Base-by-base conservation (phyloP, 2,329 filamentous ascomycete species). In the Aspergillus sp. region DNA sequence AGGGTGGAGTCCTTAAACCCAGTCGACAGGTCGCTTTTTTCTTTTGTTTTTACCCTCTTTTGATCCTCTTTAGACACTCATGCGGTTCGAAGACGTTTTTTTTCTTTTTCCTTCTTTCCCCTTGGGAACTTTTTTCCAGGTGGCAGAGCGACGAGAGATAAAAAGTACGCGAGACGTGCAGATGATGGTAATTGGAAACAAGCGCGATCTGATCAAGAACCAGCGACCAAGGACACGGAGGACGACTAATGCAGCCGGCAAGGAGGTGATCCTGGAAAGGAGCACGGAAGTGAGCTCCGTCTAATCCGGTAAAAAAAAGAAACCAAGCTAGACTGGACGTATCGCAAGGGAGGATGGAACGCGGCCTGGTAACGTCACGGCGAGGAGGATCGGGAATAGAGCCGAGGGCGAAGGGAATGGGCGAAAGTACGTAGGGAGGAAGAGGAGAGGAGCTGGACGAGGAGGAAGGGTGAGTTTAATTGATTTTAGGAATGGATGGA, bases 211-310 rank as follows among this genome's bases (percentile, higher is more conserved):
- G 65, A 63, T 66, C 62, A 58, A 63, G 55, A 65, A 55, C 55
- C 59, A 55, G 51, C 36, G 57, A 61, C 49, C 59, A 57, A 59
- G 58, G 53, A 59, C 55, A 54, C 48, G 57, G 66, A 70, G 66
- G 12, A 63, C 65, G 69, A 63, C 66, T 68, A 67, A 69, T 69
- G 71, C 68, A 65, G 67, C 67, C 71, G 66, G 71, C 71, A 76
- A 73, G 73, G 67, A 66, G 66, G 67, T 69, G 65, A 72, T 71
- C 68, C 67, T 70, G 68, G 67, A 72, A 66, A 55, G 67, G 67
- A 71, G 66, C 63, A 60, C 67, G 67, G 66, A 65, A 67, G 58
- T 65, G 54, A 51, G 59, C 57, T 65, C 63, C 60, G 67, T 64
- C 47, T 60, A 55, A 58, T 67, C 65, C 66, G 65, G 53, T 56